phyloP scores from a whole-genome alignment of 805 yeast species.

The Yamadazyma olivae region DNA sequence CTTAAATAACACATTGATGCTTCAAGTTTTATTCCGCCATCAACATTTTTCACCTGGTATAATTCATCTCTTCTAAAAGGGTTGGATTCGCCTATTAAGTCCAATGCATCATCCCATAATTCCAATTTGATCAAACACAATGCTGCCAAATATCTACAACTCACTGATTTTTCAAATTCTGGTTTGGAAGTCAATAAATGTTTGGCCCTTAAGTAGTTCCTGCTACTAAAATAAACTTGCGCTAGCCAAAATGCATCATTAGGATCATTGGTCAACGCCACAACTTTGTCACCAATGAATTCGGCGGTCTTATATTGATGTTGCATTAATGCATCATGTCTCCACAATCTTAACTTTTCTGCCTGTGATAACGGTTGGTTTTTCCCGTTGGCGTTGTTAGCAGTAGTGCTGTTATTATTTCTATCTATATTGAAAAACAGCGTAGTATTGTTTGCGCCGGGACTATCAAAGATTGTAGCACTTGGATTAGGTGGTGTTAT shows the following conservation, averaged over 20 bases:
- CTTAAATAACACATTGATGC: slow-evolving; percentile 83
- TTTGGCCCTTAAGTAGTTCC: slow-evolving; percentile 76
- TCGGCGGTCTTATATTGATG: slow-evolving; percentile 90
- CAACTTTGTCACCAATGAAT: slow-evolving; percentile 86
- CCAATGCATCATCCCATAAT: slow-evolving; percentile 85
- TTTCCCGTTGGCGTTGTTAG: slow-evolving; percentile 5
- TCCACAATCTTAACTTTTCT: slow-evolving; percentile 83
- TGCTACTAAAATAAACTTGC: slow-evolving; percentile 76
- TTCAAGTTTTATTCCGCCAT: slow-evolving; percentile 85
- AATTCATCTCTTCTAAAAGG: slow-evolving; percentile 54
- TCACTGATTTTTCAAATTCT: slow-evolving; percentile 56
- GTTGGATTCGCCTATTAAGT: slow-evolving; percentile 76
- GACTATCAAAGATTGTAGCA: slow-evolving; percentile 40
- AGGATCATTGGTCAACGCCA: slow-evolving; percentile 79
- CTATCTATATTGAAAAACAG: slow-evolving; percentile 35
- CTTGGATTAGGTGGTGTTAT: slow-evolving; percentile 50
- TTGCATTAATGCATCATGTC: slow-evolving; percentile 90
- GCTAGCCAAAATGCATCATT: slow-evolving; percentile 97
- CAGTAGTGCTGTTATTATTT: slow-evolving; percentile 7
- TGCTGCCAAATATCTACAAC: slow-evolving; percentile 80
- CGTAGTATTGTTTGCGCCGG: slow-evolving; percentile 32
- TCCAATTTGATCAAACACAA: slow-evolving; percentile 69
- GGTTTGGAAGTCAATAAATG: slow-evolving; percentile 57
- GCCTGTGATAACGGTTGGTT: slow-evolving; percentile 56
- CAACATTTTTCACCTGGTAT: slow-evolving; percentile 47